Conservation (phyloP, 2,329 filamentous ascomycete genomes). For the Colletotrichum somersetense region DNA sequence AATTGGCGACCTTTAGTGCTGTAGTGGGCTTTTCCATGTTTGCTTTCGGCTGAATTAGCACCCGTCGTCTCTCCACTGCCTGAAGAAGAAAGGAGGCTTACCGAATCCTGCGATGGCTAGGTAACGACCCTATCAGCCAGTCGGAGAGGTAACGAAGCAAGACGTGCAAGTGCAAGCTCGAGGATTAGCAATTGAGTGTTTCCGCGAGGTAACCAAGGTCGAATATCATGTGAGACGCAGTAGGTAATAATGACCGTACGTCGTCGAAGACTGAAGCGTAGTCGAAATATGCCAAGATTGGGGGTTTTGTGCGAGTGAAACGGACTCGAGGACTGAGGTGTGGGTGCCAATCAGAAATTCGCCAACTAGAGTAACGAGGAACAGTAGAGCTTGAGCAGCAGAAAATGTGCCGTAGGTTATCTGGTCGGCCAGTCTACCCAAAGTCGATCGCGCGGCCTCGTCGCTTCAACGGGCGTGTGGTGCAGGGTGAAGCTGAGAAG, state of each 20-base stretch:
- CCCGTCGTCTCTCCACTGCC: neutral
- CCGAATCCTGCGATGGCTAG: neutral
- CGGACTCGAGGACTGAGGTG: neutral
- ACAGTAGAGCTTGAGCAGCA: neutral
- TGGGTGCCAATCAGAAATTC: neutral
- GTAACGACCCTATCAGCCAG: neutral
- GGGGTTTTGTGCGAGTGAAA: neutral
- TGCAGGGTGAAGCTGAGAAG: neutral
- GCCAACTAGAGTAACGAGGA: neutral
- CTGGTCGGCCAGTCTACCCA: neutral
- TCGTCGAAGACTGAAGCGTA: neutral
- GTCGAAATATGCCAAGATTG: neutral
- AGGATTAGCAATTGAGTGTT: neutral
- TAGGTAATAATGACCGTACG: too few relatives aligned
- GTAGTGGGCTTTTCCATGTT: slow-evolving; percentile 17
- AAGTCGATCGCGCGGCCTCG: neutral
- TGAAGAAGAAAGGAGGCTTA: neutral
- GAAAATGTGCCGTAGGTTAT: neutral
- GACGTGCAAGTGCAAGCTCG: neutral
- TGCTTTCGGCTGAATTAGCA: neutral
- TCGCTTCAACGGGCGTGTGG: neutral
- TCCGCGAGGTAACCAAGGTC: neutral
- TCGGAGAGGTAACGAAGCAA: too few relatives aligned
- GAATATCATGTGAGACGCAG: neutral
- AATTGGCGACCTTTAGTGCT: slow-evolving; percentile 19